A percentile compares a stretch with the other conserved stretches of the same genome.
Evolutionary conservation across 331 rosid species (phyloP).

Genomic region (Rhamnella rubrinervis): DNA sequence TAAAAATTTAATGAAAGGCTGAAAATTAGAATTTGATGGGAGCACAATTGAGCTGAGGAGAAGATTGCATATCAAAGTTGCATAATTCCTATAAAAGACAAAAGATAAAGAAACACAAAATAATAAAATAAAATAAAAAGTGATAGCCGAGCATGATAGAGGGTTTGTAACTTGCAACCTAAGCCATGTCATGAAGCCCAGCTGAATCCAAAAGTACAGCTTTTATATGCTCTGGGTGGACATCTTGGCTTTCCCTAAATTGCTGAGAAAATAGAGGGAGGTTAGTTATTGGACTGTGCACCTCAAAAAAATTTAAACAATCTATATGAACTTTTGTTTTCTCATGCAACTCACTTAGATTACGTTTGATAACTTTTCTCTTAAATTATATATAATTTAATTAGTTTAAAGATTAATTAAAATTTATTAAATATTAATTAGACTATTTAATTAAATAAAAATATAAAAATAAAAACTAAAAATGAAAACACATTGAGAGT

Average conservation of each 20-base stretch:
- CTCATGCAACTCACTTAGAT: neutral
- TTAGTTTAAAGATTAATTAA: too few relatives aligned
- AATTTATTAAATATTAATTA: too few relatives aligned
- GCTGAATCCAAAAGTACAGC: conserved; percentile 84
- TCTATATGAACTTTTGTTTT: neutral
- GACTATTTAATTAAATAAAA: too few relatives aligned
- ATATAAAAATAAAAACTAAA: too few relatives aligned
- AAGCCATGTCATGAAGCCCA: conserved; percentile 62
- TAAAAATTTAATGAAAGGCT: too few relatives aligned
- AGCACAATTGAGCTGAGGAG: neutral
- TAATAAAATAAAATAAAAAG: too few relatives aligned
- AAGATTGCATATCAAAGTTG: neutral
- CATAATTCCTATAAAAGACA: neutral
- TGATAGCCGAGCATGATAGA: neutral
- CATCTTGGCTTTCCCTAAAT: conserved; percentile 87
- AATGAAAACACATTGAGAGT: too few relatives aligned
- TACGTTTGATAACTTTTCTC: too few relatives aligned
- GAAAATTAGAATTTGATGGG: too few relatives aligned
- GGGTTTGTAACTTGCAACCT: neutral
- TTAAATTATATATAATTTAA: too few relatives aligned
- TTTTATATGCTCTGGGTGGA: conserved; percentile 77
- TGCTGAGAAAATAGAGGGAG: conserved; percentile 47
- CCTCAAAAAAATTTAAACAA: neutral
- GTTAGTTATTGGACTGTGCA: neutral
- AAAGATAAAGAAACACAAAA: neutral